Base-by-base conservation (phyloP, 176 grass and related monocot species). In the Cenchrus fungigraminus region DNA sequence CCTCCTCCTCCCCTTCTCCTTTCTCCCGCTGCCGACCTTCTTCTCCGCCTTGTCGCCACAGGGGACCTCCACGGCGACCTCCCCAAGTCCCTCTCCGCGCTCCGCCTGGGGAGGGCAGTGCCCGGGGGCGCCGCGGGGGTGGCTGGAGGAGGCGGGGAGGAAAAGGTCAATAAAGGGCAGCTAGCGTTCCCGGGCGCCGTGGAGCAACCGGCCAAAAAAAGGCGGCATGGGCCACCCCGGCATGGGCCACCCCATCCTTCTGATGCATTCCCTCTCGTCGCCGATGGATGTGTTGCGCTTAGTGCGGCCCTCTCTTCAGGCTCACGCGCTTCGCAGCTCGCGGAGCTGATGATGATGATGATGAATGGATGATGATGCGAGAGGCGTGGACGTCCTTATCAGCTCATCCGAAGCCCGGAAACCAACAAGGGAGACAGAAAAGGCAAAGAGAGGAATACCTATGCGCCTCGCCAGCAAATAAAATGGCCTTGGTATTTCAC, bases 321-420 rank as follows among this genome's bases (percentile, higher is more conserved):
- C 73, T 9, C 29, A 31, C 73, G 45, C 45, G 53, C 73, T 25
- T 25, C 25, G 25, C 25, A 25, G 25, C 25, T 25, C 25, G 25
- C 25, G 7, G 15, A 6, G 15, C 59, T 29, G 63, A 34, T 25
- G 25, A 25, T 25, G 19, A 7, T 44, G 43, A 44, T 6, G 43
- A 44, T 6, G 56, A 37, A 25, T 25, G 2, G 55, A 13, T 32
- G 40, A 13, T 29, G 56, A 51, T n/a, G 84, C 63, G 8, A 60
- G 47, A 65, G 17, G 82, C 62, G 78, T 68, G 31, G 66, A 40
- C 37, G 60, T 65, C 85, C 77, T 87, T 81, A 74, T 74, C 78
- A 0, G n/a, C 50, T 65, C 13, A 32, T 46, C 17, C 50, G 12
- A 12, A 25, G 22, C 14, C 19, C 31, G 77, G 44, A 11, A 42